A percentile compares a stretch with the other conserved stretches of the same genome.
Evolutionary conservation across 371 early-diverging fungal species (phyloP).

Genomic region (Gilbertella persicaria): DNA sequence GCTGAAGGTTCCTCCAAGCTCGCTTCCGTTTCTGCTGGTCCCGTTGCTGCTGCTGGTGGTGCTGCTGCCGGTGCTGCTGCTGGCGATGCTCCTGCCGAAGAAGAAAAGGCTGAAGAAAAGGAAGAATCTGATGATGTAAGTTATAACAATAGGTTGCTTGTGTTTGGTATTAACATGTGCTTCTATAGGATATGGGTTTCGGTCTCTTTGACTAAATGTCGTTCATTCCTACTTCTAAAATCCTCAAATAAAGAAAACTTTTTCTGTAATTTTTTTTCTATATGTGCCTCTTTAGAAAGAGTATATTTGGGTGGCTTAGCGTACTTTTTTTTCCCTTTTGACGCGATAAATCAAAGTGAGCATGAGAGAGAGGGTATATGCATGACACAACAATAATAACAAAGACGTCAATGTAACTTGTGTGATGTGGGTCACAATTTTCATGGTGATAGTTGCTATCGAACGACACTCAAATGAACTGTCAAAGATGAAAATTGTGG

Average conservation of each 20-base stretch:
- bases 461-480: too few relatives aligned
- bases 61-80: conserved; percentile 53
- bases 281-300: too few relatives aligned
- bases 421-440: too few relatives aligned
- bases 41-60: conserved; percentile 70
- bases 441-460: too few relatives aligned
- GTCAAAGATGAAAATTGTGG: too few relatives aligned
- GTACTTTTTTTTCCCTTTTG: neutral
- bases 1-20: conserved; percentile 90
- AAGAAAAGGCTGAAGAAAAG: conserved; percentile 58
- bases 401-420: too few relatives aligned
- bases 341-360: too few relatives aligned
- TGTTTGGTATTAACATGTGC: conserved; percentile 4
- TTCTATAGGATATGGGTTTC: conserved; percentile 44
- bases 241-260: neutral
- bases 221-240: neutral
- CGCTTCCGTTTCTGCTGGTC: conserved; percentile 87
- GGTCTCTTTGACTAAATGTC: conserved; percentile 86
- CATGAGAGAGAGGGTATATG: too few relatives aligned
- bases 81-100: conserved; percentile 59
- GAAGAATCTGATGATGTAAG: conserved; percentile 87
- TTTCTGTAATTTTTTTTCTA: neutral
- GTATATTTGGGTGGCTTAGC: neutral
- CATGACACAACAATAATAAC: too few relatives aligned
- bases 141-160: neutral